Conservation (phyloP, 1,284 basidiomycete genomes). For the Austroboletus novae-zelandiae region DNA sequence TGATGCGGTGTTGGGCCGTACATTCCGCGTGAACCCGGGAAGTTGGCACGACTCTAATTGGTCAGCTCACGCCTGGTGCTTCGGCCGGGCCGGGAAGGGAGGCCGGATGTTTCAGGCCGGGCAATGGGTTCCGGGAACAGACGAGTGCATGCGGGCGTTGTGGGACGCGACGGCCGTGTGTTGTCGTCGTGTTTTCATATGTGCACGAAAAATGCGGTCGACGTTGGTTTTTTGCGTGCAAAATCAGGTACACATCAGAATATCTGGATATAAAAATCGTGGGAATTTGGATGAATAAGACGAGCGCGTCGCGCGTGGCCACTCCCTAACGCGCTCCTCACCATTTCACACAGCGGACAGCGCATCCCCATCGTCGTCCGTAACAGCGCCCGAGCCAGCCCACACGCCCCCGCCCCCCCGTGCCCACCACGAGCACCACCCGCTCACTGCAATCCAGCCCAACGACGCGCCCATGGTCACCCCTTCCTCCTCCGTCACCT, state of each 20-base stretch:
- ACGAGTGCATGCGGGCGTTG: constrained; percentile 1
- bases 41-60: constrained; percentile 19
- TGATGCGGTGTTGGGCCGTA: constrained; percentile 7
- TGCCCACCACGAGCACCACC: neutral
- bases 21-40: constrained; percentile 25
- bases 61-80: constrained; percentile 23
- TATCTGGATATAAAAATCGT: constrained; percentile 26
- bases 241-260: constrained; percentile 23
- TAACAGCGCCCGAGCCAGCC: constrained; percentile 16
- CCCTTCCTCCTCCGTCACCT: constrained; percentile 73
- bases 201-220: constrained; percentile 5
- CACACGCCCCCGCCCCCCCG: constrained; percentile 1
- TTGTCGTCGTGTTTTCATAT: constrained; percentile 13
- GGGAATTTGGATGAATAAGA: constrained; percentile 37
- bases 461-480: constrained; percentile 62
- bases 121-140: constrained; percentile 1
- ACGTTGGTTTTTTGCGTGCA: constrained; percentile 16
- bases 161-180: constrained; percentile 1
- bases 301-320: constrained; percentile 46
- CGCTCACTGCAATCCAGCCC: neutral
- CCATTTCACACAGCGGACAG: constrained; percentile 31
- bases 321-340: constrained; percentile 41
- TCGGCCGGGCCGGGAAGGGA: constrained; percentile 15
- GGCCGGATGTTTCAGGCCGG: constrained; percentile 18
- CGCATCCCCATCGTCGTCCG: constrained; percentile 35